These are phyloP conservation scores for Saturnispora ahearnii DNA, from an alignment of 805 yeast genomes.

Conservation along the genomic window DNA sequence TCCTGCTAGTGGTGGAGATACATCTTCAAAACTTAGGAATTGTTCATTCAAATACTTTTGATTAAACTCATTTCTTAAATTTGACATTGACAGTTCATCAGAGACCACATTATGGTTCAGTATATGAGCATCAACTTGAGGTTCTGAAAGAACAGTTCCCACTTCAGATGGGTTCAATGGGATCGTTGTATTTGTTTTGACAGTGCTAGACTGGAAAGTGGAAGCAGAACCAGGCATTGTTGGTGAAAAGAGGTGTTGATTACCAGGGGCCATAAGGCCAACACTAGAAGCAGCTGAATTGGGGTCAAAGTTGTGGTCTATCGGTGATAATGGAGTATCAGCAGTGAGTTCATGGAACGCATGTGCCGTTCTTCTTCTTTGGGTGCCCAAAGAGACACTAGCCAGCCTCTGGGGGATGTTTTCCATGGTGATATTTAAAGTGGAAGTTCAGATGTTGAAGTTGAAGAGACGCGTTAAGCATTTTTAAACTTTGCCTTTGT, in stretches of 20 bases:
- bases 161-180: neutral
- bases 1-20: constrained; percentile 77
- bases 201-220: neutral
- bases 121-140: constrained; percentile 2
- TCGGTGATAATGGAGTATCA: neutral
- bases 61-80: constrained; percentile 26
- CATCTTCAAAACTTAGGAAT: constrained; percentile 67
- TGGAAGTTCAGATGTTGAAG: neutral
- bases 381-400: neutral
- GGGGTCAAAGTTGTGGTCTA: constrained; percentile 22
- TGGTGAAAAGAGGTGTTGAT: neutral
- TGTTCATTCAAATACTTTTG: constrained; percentile 31
- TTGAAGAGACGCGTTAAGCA: neutral
- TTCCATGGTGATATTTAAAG: neutral
- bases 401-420: neutral
- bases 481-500: neutral
- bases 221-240: neutral
- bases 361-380: constrained; percentile 17
- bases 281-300: constrained; percentile 26
- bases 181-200: neutral
- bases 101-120: constrained; percentile 5
- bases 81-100: constrained; percentile 31
- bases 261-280: constrained; percentile 17
- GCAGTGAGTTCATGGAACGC: constrained; percentile 22
- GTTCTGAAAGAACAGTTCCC: neutral